phyloP scores from a whole-genome alignment of 208 protist genomes.

The Wallacemonas collosoma region DNA sequence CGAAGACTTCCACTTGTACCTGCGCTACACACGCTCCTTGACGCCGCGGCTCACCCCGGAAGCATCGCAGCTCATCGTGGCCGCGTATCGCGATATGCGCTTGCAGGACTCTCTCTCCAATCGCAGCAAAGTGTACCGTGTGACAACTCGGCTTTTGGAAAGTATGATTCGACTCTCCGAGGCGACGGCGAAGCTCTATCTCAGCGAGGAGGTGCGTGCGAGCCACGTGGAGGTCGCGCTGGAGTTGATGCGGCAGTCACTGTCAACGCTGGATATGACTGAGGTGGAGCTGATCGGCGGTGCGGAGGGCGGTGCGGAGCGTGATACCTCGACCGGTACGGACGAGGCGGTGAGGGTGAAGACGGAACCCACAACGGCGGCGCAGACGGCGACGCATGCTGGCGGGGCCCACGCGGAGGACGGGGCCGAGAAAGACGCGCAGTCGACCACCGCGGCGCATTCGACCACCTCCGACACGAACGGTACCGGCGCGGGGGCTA shows the following conservation, averaged over 20 bases:
- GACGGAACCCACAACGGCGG: background rate
- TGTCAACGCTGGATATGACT: conserved; percentile 89
- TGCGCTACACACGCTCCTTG: conserved; percentile 91
- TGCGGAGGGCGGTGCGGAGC: conserved; percentile 9
- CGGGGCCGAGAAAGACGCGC: no score
- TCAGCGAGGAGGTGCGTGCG: conserved; percentile 88
- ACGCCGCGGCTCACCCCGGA: conserved; percentile 90
- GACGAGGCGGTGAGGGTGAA: background rate
- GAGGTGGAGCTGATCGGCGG: conserved; percentile 82
- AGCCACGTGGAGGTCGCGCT: conserved; percentile 84
- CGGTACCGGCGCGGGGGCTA: no score
- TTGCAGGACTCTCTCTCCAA: conserved; percentile 90
- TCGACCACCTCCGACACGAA: conserved; percentile 3
- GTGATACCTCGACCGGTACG: conserved; percentile 1
- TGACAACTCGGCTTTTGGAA: conserved; percentile 99
- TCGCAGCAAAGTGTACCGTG: conserved; percentile 94
- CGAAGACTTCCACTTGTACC: conserved; percentile 93
- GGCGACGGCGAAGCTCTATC: conserved; percentile 96
- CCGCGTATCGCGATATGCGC: conserved; percentile 93
- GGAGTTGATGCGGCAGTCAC: conserved; percentile 90
- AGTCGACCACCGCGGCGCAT: conserved; percentile 2
- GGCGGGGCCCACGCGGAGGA: no score
- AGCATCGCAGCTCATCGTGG: conserved; percentile 84
- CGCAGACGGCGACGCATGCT: background rate
- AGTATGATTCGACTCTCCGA: conserved; percentile 99